Base-by-base conservation (phyloP, 2,329 filamentous ascomycete species). In the Elsinoe australis region DNA sequence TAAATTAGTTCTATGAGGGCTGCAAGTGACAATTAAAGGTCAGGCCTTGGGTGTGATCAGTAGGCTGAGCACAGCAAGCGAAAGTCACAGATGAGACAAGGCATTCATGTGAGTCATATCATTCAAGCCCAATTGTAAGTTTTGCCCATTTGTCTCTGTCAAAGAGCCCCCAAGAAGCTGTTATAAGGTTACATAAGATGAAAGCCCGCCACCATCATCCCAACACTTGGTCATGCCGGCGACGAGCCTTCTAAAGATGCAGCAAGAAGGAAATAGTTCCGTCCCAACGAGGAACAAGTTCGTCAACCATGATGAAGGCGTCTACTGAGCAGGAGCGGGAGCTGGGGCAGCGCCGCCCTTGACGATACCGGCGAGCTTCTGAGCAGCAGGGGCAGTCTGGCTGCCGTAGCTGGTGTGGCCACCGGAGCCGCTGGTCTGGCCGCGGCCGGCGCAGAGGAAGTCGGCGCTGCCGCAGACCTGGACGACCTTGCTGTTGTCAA, bases 381-480 rank as follows among this genome's bases (percentile, higher is more conserved):
- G 49, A n/a, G 57, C 57, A n/a, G 57, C 58, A 24, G 51, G 55
- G 21, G 54, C 50, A 21, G 55, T 51, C 29, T 58, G 51, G 5
- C 26, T 24, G 7, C 52, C 54, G 38, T 59, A 60, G 36, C 49
- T 53, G 19, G 59, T 35, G 26, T 59, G 58, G 18, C 50, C 50
- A 15, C 57, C 57, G 21, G 49, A 35, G 8, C 54, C 53, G 29
- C 46, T 49, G 14, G 47, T 52, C 34, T 51, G 55, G 14, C 52
- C 52, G 14, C 51, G 54, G 18, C 49, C 15, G 12, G 52, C 49
- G 42, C 58, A 59, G 4, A 59, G 39, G 21, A 38, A 44, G 29
- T 60, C 58, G 8, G 45, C 19, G 26, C 49, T 49, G 19, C 54
- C 58, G 32, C 58, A 59, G 41, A 56, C 56, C 35, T 56, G 49